Evolutionary conservation across 1,284 basidiomycete genomes (phyloP).

Genomic region (Malassezia sympodialis): DNA sequence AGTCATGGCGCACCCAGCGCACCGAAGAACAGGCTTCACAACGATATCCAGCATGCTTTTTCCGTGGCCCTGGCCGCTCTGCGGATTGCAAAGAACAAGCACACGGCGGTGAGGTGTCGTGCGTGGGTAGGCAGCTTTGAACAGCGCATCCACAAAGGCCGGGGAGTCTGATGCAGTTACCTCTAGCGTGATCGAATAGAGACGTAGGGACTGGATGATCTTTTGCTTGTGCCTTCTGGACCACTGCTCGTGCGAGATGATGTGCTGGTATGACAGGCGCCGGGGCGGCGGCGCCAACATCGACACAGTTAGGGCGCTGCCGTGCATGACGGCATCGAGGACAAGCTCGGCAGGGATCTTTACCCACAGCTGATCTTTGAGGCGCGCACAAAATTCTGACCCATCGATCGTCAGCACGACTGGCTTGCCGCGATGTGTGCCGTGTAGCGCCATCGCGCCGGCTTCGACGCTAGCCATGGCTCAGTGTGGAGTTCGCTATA

Average conservation of each 20-base stretch:
- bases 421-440: neutral
- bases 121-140: conserved; percentile 21
- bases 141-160: conserved; percentile 24
- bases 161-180: neutral
- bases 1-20: conserved; percentile 63
- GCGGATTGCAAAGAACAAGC: conserved; percentile 70
- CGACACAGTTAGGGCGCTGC: neutral
- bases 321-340: neutral
- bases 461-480: neutral
- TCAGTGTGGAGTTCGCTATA: neutral
- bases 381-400: neutral
- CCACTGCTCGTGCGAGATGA: conserved; percentile 5
- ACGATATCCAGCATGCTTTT: conserved; percentile 57
- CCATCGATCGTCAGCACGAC: neutral
- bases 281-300: conserved; percentile 5
- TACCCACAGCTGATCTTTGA: neutral
- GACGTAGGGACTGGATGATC: neutral
- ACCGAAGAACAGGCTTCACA: conserved; percentile 68
- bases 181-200: neutral
- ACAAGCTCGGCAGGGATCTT: conserved; percentile 11
- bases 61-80: conserved; percentile 73
- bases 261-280: neutral
- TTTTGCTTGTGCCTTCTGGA: conserved; percentile 18
- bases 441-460: neutral
- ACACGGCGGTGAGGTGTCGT: conserved; percentile 26